Evolutionary conservation across 2,329 filamentous ascomycete genomes (phyloP).

Genomic region (Microascus cirrosus): DNA sequence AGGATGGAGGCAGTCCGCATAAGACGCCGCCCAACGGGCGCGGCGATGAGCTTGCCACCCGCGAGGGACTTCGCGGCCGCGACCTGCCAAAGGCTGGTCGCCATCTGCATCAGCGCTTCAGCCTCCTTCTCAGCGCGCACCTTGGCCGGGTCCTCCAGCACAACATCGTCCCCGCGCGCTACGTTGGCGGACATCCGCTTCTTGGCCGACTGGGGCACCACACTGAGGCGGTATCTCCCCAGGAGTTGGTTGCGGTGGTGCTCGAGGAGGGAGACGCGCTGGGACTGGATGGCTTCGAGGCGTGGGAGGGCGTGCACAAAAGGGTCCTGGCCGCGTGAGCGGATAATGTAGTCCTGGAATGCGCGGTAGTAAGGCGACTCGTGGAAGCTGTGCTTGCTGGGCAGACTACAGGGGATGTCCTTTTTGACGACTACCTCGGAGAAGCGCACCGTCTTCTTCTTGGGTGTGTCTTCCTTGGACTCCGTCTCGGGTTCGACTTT

Average conservation of each 20-base stretch:
- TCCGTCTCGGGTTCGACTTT: constrained; percentile 13
- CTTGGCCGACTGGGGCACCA: constrained; percentile 56
- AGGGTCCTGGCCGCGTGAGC: constrained; percentile 56
- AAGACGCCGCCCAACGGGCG: constrained; percentile 35
- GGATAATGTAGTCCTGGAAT: constrained; percentile 64
- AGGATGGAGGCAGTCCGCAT: background rate
- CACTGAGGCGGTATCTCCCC: constrained; percentile 72
- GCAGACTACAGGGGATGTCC: constrained; percentile 36
- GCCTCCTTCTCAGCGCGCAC: constrained; percentile 64
- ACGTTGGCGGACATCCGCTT: constrained; percentile 64
- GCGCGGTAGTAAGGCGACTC: constrained; percentile 83
- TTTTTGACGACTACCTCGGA: constrained; percentile 39
- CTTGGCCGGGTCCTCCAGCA: constrained; percentile 52
- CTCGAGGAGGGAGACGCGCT: constrained; percentile 62
- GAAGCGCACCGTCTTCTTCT: constrained; percentile 70
- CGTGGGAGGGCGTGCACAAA: constrained; percentile 78
- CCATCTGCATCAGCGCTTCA: constrained; percentile 66
- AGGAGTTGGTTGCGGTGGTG: constrained; percentile 71
- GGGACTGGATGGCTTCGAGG: constrained; percentile 79
- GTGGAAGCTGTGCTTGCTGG: constrained; percentile 39
- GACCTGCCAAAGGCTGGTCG: constrained; percentile 49
- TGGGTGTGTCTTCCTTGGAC: constrained; percentile 13
- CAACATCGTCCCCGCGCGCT: constrained; percentile 56
- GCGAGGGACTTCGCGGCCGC: constrained; percentile 50
- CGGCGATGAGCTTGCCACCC: constrained; percentile 52